Conservation (phyloP, 345 rosid genomes). For the Noccaea caerulescens region DNA sequence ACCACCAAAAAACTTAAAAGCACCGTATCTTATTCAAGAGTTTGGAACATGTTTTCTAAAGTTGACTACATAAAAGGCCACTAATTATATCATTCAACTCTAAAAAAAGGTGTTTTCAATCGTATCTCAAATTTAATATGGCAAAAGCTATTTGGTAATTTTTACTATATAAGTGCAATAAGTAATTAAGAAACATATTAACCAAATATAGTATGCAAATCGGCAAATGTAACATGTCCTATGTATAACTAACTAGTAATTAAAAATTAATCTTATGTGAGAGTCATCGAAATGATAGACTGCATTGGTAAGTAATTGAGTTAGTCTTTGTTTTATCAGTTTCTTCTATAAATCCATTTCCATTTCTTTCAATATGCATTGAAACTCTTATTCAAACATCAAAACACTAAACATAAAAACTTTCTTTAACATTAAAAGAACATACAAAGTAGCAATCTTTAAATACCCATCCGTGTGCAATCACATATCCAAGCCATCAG, state of each 20-base stretch:
- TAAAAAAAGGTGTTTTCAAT: not conserved
- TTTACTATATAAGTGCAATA: slow-evolving; percentile 5
- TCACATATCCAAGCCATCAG: not conserved
- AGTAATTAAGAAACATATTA: not conserved
- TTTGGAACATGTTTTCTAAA: not conserved
- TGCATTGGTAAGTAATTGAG: slow-evolving; percentile 1
- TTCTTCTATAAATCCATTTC: not conserved
- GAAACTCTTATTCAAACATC: slow-evolving; percentile 10
- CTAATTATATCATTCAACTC: slow-evolving; percentile 1
- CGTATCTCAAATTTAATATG: slow-evolving; percentile 11
- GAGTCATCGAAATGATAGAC: not conserved
- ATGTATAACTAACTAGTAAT: not conserved
- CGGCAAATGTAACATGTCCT: not conserved
- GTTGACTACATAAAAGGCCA: slow-evolving; percentile 2
- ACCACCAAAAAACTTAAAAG: not conserved
- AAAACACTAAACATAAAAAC: not conserved
- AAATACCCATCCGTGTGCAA: not conserved
- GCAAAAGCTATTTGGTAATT: not conserved
- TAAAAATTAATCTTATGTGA: not conserved
- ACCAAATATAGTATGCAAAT: not conserved
- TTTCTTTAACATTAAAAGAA: not conserved
- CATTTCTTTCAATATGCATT: slow-evolving; percentile 7
- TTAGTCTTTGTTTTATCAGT: slow-evolving; percentile 3
- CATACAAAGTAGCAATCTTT: not conserved
- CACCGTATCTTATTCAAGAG: not conserved